A percentile compares a stretch with the other conserved stretches of the same genome.
These are phyloP conservation scores for Fabrea salina DNA, from an alignment of 169 alveolate genomes.

Conservation along the genomic window DNA sequence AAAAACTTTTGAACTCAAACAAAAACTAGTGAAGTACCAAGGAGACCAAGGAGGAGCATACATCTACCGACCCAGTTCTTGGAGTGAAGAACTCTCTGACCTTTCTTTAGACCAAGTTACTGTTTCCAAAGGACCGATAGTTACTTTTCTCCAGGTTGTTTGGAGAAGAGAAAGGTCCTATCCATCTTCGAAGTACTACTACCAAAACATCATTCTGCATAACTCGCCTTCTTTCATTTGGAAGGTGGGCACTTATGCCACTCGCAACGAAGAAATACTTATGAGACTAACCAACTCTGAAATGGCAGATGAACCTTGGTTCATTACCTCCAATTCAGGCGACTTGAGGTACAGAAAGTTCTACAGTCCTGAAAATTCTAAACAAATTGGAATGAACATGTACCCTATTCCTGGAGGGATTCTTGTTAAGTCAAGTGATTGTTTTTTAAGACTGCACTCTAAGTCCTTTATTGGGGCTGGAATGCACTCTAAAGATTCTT, in stretches of 20 bases:
- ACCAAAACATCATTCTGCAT: background rate
- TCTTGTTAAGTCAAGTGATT: background rate
- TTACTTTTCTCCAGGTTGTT: background rate
- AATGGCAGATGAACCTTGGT: background rate
- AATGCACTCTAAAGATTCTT: background rate
- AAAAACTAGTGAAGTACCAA: background rate
- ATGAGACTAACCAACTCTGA: background rate
- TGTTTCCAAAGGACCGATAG: background rate
- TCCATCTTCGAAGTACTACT: background rate
- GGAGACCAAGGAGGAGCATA: background rate
- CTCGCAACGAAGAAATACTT: background rate
- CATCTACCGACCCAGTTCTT: background rate
- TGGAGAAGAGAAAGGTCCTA: background rate
- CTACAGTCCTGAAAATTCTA: background rate
- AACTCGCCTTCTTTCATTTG: background rate
- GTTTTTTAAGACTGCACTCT: background rate
- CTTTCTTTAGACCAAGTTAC: background rate
- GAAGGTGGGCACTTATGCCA: background rate
- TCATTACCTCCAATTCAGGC: background rate
- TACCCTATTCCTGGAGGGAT: conserved; percentile 1
- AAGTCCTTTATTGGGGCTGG: background rate
- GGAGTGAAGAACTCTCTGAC: background rate
- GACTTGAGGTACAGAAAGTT: background rate
- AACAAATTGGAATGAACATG: background rate
- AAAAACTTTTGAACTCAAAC: background rate